Percentiles rank a stretch among this genome's conserved stretches.
These are phyloP conservation scores for Chalciporus chontae DNA, from an alignment of 768 basidiomycete genomes.

Conservation along the genomic window DNA sequence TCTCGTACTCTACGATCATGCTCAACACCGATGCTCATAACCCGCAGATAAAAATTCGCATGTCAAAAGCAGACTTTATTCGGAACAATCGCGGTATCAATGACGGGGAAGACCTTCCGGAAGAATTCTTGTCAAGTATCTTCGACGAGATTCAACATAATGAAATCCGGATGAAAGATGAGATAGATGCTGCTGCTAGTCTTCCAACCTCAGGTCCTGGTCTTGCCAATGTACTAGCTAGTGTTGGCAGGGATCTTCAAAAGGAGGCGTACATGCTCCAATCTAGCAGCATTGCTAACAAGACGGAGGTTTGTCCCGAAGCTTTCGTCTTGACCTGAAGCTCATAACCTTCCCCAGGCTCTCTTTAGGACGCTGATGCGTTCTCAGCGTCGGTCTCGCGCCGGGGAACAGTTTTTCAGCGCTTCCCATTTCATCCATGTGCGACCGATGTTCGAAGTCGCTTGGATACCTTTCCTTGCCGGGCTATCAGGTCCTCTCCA, in stretches of 20 bases:
- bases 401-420: conserved; percentile 88
- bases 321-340: neutral
- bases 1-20: conserved; percentile 93
- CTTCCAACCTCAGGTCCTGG: conserved; percentile 57
- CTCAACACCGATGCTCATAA: conserved; percentile 98
- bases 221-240: conserved; percentile 76
- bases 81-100: conserved; percentile 98
- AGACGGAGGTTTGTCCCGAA: conserved; percentile 72
- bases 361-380: conserved; percentile 91
- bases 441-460: conserved; percentile 98
- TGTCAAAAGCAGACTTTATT: conserved; percentile 89
- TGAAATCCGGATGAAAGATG: conserved; percentile 99
- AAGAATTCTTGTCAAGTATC: conserved; percentile 72
- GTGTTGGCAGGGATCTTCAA: conserved; percentile 91
- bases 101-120: conserved; percentile 82
- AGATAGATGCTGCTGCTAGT: conserved; percentile 59
- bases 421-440: conserved; percentile 97
- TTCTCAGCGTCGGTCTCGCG: conserved; percentile 80
- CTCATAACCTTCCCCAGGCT: conserved; percentile 46
- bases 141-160: conserved; percentile 90
- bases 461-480: conserved; percentile 97
- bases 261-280: conserved; percentile 95
- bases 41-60: conserved; percentile 89
- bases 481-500: conserved; percentile 93
- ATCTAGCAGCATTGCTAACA: conserved; percentile 93